A percentile compares a stretch with the other conserved stretches of the same genome.
Conservation (phyloP, 202 grass and related monocot genomes). For the Carex arenaria region DNA sequence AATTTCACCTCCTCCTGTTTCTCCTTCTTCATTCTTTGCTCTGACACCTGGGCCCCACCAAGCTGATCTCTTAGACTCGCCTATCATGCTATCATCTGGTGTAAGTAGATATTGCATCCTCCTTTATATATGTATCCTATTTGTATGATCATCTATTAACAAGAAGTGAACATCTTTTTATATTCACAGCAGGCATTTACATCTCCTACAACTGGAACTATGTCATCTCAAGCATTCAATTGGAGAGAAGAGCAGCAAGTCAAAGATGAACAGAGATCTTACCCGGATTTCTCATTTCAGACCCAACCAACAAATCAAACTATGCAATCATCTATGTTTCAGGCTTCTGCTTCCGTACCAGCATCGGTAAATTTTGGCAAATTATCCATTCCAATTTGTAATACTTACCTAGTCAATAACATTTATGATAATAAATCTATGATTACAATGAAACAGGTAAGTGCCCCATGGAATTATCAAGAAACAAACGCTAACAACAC, state of each 20-base stretch:
- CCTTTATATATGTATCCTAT: background rate
- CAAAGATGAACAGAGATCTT: conserved; percentile 35
- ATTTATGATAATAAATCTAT: background rate
- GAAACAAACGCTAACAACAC: conserved; percentile 26
- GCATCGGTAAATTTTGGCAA: conserved; percentile 17
- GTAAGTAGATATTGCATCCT: conserved; percentile 42
- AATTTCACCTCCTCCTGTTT: conserved; percentile 29
- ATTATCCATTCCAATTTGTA: background rate
- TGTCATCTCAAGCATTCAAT: conserved; percentile 54
- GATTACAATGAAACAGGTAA: conserved; percentile 7
- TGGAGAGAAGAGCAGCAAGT: conserved; percentile 52
- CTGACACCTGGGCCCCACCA: conserved; percentile 37
- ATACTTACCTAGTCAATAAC: background rate
- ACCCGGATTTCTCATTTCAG: conserved; percentile 63
- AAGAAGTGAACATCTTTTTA: background rate
- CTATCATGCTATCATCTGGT: conserved; percentile 47
- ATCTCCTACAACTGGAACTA: conserved; percentile 55
- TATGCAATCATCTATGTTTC: conserved; percentile 8
- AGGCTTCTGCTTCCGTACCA: background rate
- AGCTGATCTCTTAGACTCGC: conserved; percentile 57
- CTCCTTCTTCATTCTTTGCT: conserved; percentile 65
- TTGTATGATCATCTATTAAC: background rate
- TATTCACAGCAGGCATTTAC: conserved; percentile 46
- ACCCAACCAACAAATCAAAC: conserved; percentile 15
- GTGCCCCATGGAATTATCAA: conserved; percentile 37